These are phyloP conservation scores for Capronia americana DNA, from an alignment of 2,329 filamentous ascomycete genomes.

Conservation along the genomic window DNA sequence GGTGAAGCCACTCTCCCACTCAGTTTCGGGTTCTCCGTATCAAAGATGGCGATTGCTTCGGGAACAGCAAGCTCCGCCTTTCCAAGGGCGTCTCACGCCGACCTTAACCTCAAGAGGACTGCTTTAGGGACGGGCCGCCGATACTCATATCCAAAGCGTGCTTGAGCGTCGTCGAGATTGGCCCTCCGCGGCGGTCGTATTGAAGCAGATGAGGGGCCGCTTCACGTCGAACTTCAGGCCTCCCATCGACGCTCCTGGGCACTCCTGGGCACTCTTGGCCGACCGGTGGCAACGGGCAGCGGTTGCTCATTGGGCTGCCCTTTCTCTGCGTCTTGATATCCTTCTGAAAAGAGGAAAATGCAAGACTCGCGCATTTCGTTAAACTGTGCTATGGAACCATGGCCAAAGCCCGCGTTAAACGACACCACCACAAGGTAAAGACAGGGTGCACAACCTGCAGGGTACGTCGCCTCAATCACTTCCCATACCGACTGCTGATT, in stretches of 20 bases:
- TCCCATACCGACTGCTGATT: neutral
- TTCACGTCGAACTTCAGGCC: neutral
- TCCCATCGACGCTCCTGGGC: neutral
- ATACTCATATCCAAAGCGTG: neutral
- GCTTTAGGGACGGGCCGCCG: neutral
- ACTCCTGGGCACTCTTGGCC: neutral
- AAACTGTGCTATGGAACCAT: neutral
- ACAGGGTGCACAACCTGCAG: slow-evolving; percentile 19
- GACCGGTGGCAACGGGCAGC: neutral
- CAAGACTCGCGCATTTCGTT: neutral
- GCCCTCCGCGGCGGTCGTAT: neutral
- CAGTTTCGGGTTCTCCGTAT: neutral
- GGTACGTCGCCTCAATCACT: neutral
- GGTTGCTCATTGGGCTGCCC: neutral
- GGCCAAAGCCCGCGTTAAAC: neutral
- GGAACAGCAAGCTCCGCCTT: neutral
- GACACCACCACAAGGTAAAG: slow-evolving; percentile 19
- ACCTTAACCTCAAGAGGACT: neutral
- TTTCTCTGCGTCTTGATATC: neutral
- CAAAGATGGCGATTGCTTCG: neutral
- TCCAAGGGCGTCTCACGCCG: neutral
- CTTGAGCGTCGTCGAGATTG: neutral
- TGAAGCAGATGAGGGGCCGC: neutral
- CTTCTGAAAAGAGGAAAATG: neutral
- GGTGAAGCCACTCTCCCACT: neutral